phyloP scores from a whole-genome alignment of 2,329 filamentous ascomycete species.

The Scytalidium sp. region DNA sequence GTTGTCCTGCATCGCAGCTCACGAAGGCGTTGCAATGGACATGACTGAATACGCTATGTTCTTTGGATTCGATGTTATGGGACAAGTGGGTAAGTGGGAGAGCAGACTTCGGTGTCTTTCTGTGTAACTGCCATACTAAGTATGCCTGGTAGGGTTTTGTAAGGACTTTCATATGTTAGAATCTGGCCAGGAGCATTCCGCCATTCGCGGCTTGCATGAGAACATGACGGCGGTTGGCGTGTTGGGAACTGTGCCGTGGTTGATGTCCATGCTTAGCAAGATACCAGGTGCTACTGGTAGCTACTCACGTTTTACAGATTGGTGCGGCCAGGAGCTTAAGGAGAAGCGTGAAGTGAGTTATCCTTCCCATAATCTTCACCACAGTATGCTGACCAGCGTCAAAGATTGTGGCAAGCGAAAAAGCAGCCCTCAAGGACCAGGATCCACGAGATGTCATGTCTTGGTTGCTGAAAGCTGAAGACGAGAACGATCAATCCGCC shows the following conservation, averaged over 20 bases:
- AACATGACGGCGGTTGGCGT: conserved; percentile 8
- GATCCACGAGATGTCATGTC: conserved; percentile 26
- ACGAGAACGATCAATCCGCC: conserved; percentile 18
- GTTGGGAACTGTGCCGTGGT: conserved; percentile 22
- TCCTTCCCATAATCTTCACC: too few species aligned
- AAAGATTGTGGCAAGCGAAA: background rate
- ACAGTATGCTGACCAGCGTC: too few species aligned
- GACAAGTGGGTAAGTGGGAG: conserved; percentile 29
- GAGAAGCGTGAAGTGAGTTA: conserved; percentile 25
- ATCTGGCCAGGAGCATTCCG: conserved; percentile 29
- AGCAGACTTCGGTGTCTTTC: background rate
- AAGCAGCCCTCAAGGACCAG: background rate
- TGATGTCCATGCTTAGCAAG: conserved; percentile 25
- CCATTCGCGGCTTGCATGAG: conserved; percentile 14
- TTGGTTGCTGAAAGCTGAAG: conserved; percentile 24
- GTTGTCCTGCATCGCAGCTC: conserved; percentile 29
- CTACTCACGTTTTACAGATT: conserved; percentile 32
- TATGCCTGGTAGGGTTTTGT: conserved; percentile 28
- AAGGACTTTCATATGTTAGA: conserved; percentile 37
- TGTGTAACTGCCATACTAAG: background rate
- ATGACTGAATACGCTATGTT: conserved; percentile 37
- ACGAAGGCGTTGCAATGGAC: conserved; percentile 27
- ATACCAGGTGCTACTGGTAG: conserved; percentile 30
- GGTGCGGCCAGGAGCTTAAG: conserved; percentile 29
- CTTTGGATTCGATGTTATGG: conserved; percentile 43